A percentile compares a stretch with the other conserved stretches of the same genome.
Evolutionary conservation across 2,329 filamentous ascomycete species (phyloP).

Genomic region (Sporothrix sp.): DNA sequence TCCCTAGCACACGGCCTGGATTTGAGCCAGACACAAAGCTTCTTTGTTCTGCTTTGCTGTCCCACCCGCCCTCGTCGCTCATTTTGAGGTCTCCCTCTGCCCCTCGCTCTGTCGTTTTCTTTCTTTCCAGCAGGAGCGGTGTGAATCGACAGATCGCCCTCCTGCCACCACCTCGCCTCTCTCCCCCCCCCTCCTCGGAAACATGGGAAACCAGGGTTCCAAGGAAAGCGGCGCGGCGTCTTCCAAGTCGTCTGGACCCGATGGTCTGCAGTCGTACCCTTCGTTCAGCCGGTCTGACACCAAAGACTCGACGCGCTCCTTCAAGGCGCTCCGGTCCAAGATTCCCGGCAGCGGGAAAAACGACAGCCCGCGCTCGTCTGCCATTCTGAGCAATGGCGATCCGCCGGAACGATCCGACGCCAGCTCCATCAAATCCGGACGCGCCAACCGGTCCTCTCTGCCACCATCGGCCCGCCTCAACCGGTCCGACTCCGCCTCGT

Average conservation of each 20-base stretch:
- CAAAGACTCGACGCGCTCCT: slow-evolving; percentile 80
- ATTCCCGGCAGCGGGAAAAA: slow-evolving; percentile 64
- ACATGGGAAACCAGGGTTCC: slow-evolving; percentile 70
- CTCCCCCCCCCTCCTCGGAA: slow-evolving; percentile 17
- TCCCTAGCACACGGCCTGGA: slow-evolving; percentile 32
- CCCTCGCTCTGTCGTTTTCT: neutral
- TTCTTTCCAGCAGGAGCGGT: neutral
- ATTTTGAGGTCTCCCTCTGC: neutral
- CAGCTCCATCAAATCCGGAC: slow-evolving; percentile 62
- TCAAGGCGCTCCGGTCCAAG: slow-evolving; percentile 78
- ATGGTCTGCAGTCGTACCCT: slow-evolving; percentile 72
- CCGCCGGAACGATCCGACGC: slow-evolving; percentile 58
- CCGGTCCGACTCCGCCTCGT: slow-evolving; percentile 35
- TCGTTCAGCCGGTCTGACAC: slow-evolving; percentile 90
- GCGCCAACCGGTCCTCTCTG: slow-evolving; percentile 44
- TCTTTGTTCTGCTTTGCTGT: neutral
- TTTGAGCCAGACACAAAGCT: slow-evolving; percentile 6
- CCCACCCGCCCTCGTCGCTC: slow-evolving; percentile 7
- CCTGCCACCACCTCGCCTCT: slow-evolving; percentile 18
- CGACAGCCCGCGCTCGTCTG: slow-evolving; percentile 75
- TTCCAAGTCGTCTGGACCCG: slow-evolving; percentile 42
- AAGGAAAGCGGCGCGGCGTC: slow-evolving; percentile 42
- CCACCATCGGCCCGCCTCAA: slow-evolving; percentile 30
- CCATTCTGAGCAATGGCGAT: slow-evolving; percentile 54
- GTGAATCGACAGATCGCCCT: neutral